Base-by-base conservation (phyloP, 495 filamentous ascomycete species). In the Podospora fimiseda region DNA sequence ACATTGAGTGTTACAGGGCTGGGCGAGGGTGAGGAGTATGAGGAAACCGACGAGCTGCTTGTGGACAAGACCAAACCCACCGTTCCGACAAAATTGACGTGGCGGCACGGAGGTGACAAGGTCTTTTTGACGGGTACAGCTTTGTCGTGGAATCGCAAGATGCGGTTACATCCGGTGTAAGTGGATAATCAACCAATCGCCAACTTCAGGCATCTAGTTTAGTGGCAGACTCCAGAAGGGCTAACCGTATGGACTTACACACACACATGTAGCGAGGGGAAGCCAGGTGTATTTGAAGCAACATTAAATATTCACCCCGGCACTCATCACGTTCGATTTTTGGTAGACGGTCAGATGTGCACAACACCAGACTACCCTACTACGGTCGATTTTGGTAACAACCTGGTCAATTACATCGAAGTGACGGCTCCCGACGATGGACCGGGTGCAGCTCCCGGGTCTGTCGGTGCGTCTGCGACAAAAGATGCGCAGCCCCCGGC, bases 111-210 rank as follows among this genome's bases (percentile, higher is more conserved):
- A 33, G 87, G 86, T 53, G 80, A 94, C 50, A 93, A 89, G 71
- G 83, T 97, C 51, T 97, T 94, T 67, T 88, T 98, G 36, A 97
- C 94, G 1, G 93, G 93, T 55, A 97, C 94, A 16, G 96, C 96
- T 62, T 91, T 91, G 51, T 84, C 88, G 61, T 98, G 93, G 93
- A 88, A 89, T 65, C 84, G 87, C 69, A 96, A 96, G 67, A 91
- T 86, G 59, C 81, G 84, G 47, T 72, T 98, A 63, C 82, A 88
- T 66, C 85, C 80, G 75, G 83, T 84, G 91, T 96, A 78, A 78
- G 84, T 80, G 21, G 9, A 15, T 18, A 41, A 5, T 5, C 16
- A 7, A 18, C 11, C 39, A n/a, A 4, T 14, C 8, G 8, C 11
- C 39, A 41, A n/a, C 39, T 41, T 41, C 16, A n/a, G 13, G 39